Percentiles rank a stretch among this genome's conserved stretches.
Evolutionary conservation across 208 protist species (phyloP).

Genomic region (Crithidia mellificae): DNA sequence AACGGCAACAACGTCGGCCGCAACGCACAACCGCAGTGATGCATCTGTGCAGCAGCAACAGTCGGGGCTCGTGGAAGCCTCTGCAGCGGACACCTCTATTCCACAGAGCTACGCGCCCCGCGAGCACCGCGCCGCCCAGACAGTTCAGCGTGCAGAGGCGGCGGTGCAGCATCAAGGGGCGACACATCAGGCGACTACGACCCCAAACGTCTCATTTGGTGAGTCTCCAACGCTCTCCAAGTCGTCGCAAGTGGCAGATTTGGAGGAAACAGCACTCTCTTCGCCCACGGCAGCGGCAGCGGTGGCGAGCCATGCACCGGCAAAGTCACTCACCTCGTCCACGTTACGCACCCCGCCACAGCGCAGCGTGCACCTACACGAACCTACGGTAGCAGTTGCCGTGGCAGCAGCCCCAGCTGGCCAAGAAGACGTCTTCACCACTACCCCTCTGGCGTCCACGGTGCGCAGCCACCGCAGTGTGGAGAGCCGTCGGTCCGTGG

Average conservation of each 20-base stretch:
- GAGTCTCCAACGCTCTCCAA: neutral
- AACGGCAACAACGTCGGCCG: neutral
- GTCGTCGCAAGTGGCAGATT: neutral
- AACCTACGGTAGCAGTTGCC: neutral
- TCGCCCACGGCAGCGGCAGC: neutral
- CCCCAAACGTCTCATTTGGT: neutral
- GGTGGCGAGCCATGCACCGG: neutral
- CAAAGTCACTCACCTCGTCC: neutral
- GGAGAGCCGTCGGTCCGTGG: slow-evolving; percentile 14
- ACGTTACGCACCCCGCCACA: slow-evolving; percentile 2
- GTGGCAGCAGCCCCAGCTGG: too few species aligned
- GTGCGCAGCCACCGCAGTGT: slow-evolving; percentile 21
- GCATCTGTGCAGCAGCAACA: neutral
- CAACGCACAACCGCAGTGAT: neutral
- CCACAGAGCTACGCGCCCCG: too few species aligned
- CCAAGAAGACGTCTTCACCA: neutral
- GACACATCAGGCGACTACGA: neutral
- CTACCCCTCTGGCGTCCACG: slow-evolving; percentile 16
- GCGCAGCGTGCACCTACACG: neutral
- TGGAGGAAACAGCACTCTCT: neutral
- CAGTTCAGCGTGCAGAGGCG: slow-evolving; percentile 8
- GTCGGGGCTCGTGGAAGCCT: too few species aligned
- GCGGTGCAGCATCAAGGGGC: slow-evolving; percentile 8
- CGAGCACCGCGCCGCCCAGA: neutral
- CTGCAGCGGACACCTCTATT: too few species aligned